Evolutionary conservation across 495 filamentous ascomycete species (phyloP), one percentile per base, ranked within the genome.

Genomic region (Neurospora sp.): DNA sequence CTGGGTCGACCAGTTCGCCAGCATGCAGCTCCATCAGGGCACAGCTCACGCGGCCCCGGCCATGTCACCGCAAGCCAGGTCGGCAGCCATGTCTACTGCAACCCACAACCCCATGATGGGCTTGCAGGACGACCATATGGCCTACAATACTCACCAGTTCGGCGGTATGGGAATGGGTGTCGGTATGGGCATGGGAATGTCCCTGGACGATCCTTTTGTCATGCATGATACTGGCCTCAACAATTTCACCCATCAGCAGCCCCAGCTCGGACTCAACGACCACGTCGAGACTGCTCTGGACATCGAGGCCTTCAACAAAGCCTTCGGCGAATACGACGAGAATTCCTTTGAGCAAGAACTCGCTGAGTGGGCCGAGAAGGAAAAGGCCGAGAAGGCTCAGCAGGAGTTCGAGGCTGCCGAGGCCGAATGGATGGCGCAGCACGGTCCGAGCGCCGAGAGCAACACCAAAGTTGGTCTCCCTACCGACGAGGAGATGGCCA

Each of bases 391-490:
- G 54, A 62, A 62, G 14, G 54, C 35, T 35, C 70, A 76, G 71
- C 18, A 70, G 37, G 75, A 80, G 54, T 74, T 77, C 10, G 70
- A 62, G 48, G 74, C 72, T 16, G 79, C 77, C 35, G 74, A 79
- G 71, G 76, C 74, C 27, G 59, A 76, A 27, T 83, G 80, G 80
- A 81, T 79, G 77, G 74, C 75, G 1, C 46, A 80, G 74, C 79
- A 83, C 70, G 77, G 80, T 14, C 77, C 80, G 12, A 66, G 20
- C 9, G 70, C 69, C 70, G 75, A 77, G 18, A 40, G 59, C 35
- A 37, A 69, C 37, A 16, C 54, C 54, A 48, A 27, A 12, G 70
- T 69, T 20, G n/a, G 71, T 20, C 69, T 69, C 14, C 75, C 71
- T 12, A 72, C 72, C 23, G 73, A 69, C 41, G 72, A 72, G 14